Base-by-base conservation (phyloP, 257 asterid species). In the Salvia rosmarinus region DNA sequence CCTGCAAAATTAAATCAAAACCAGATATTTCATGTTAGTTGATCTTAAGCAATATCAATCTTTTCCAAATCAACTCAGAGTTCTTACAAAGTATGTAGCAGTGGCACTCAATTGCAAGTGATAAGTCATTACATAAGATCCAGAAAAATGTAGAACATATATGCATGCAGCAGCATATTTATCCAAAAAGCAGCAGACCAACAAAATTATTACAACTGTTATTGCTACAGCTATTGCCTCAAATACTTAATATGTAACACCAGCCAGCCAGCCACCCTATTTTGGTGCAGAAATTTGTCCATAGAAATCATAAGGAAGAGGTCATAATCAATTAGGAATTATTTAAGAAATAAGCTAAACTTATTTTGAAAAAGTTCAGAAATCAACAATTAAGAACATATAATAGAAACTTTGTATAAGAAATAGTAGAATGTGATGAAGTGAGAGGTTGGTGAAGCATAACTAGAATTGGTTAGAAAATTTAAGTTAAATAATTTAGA, bases 1-100 rank as follows among this genome's bases (percentile, higher is more conserved):
- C 71, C 68, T 58, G 55, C 72, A 73, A 54, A 11, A 35, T 28
- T 3, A 37, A 66, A 54, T 68, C 64, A 79, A 63, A 73, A 63
- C 23, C 12, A 62, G 16, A 34, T 25, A 17, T 47, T 35, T 57
- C 16, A 28, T 39, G 11, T 21, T 37, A 13, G 12, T 46, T 21
- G 10, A 30, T 11, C 43, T 32, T 57, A 20, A 52, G 34, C 59
- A 20, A 34, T 21, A 52, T 54, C 35, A 21, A 55, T 21, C 17
- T 55, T 55, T 2, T 23, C 11, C 23, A 44, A 16, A 74, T 68
- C 40, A 35, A 16, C 35, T 34, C 39, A 16, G 17, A 35, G 34
- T 50, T 9, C 2, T 56, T 21, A 42, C 9, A 21, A 46, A 49
- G 12, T 61, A 62, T 17, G 42, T 49, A 47, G 64, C 52, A 51